Evolutionary conservation across 768 basidiomycete species (phyloP).

Genomic region (Infundibulicybe gibba): DNA sequence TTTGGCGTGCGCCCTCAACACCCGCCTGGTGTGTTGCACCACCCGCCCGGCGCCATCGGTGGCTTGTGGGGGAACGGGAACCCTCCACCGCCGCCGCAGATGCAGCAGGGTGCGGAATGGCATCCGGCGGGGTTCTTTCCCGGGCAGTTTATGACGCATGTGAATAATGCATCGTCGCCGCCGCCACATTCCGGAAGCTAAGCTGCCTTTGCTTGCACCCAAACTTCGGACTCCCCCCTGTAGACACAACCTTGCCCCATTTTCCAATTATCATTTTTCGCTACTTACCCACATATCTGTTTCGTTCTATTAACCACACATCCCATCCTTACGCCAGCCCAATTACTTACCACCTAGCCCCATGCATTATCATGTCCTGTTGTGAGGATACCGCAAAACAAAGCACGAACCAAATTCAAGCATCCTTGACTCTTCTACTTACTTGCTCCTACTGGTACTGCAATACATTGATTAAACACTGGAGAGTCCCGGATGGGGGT

Average conservation of each 20-base stretch:
- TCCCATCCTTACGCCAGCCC: no score
- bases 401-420: no score
- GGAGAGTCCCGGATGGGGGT: no score
- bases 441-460: no score
- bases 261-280: background rate
- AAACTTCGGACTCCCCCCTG: conserved; percentile 15
- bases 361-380: no score
- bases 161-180: conserved; percentile 47
- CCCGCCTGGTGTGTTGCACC: conserved; percentile 21
- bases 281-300: no score
- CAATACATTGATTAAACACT: no score
- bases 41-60: conserved; percentile 19
- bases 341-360: no score
- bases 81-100: conserved; percentile 15
- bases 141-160: conserved; percentile 40
- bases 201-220: conserved; percentile 4
- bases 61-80: conserved; percentile 39
- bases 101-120: conserved; percentile 37
- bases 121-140: conserved; percentile 42
- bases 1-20: conserved; percentile 9
- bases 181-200: conserved; percentile 31
- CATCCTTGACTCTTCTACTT: no score
- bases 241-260: conserved; percentile 11
- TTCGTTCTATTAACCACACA: no score
- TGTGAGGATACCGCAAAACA: no score